Percentiles rank a stretch among this genome's conserved stretches.
These are phyloP conservation scores for Azolla pinnata DNA, from an alignment of 75 land plant species.

Conservation along the genomic window DNA sequence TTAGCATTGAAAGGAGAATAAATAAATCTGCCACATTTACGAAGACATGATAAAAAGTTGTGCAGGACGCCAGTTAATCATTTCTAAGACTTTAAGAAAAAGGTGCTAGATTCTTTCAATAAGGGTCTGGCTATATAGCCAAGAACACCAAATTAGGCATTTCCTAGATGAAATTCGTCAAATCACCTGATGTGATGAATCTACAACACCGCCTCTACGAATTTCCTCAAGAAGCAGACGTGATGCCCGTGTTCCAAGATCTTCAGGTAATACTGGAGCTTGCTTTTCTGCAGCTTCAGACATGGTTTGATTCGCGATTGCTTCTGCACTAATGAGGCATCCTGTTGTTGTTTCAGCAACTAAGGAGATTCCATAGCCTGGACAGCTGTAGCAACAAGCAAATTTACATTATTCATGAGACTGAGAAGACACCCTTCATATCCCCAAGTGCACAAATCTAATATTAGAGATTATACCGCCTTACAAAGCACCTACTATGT, in stretches of 20 bases:
- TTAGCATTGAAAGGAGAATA: too few species aligned
- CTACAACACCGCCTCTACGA: slow-evolving; percentile 92
- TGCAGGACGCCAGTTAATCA: too few species aligned
- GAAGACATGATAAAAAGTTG: too few species aligned
- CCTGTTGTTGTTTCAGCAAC: slow-evolving; percentile 90
- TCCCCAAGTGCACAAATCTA: too few species aligned
- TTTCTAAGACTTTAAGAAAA: too few species aligned
- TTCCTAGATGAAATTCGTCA: not conserved
- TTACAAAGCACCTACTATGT: too few species aligned
- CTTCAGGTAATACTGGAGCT: slow-evolving; percentile 56
- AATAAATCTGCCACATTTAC: too few species aligned
- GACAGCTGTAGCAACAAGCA: slow-evolving; percentile 45
- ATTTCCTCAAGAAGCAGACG: slow-evolving; percentile 67
- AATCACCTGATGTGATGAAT: slow-evolving; percentile 78
- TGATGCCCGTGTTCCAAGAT: slow-evolving; percentile 62
- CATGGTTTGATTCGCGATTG: slow-evolving; percentile 30
- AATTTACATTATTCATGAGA: slow-evolving; percentile 59
- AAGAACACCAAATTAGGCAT: not conserved
- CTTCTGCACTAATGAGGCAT: slow-evolving; percentile 73
- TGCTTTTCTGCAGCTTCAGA: slow-evolving; percentile 32
- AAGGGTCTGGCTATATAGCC: too few species aligned
- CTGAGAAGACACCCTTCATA: too few species aligned
- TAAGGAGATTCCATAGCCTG: slow-evolving; percentile 89
- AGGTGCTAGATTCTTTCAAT: too few species aligned
- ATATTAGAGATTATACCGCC: too few species aligned